These are phyloP conservation scores for Ceratocystis papillata DNA, from an alignment of 2,329 filamentous ascomycete genomes.

Conservation along the genomic window DNA sequence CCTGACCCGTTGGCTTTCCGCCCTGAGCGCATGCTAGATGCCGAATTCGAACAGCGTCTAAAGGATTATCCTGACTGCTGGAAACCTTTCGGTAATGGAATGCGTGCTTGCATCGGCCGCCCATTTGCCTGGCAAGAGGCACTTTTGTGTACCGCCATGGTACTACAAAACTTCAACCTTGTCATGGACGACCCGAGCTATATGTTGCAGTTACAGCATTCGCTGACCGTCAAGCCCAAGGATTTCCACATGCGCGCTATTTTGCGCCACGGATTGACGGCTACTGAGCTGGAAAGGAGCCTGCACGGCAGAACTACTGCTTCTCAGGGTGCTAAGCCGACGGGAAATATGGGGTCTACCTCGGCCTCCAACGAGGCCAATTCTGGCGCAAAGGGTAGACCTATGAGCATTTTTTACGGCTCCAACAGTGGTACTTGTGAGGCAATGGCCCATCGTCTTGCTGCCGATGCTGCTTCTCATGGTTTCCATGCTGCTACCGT, in stretches of 20 bases:
- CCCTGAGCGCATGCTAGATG: constrained; percentile 63
- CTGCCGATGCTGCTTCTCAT: constrained; percentile 45
- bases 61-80: constrained; percentile 51
- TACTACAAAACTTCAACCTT: constrained; percentile 64
- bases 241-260: constrained; percentile 51
- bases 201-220: constrained; percentile 43
- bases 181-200: constrained; percentile 51
- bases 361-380: not conserved
- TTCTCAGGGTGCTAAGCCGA: constrained; percentile 12
- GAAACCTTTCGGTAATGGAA: constrained; percentile 67
- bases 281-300: constrained; percentile 39
- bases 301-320: constrained; percentile 31
- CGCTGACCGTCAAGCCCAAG: constrained; percentile 52
- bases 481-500: constrained; percentile 48
- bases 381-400: constrained; percentile 30
- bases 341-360: constrained; percentile 7
- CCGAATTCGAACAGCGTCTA: constrained; percentile 50
- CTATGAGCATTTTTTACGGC: constrained; percentile 59
- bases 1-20: constrained; percentile 54
- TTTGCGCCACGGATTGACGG: constrained; percentile 40
- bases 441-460: constrained; percentile 52
- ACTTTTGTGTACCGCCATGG: constrained; percentile 48
- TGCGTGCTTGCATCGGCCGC: constrained; percentile 59
- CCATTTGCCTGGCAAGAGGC: constrained; percentile 67
- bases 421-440: constrained; percentile 68